These are phyloP conservation scores for Fagopyrum homotropicum DNA, from an alignment of 148 eudicot genomes.

Conservation along the genomic window DNA sequence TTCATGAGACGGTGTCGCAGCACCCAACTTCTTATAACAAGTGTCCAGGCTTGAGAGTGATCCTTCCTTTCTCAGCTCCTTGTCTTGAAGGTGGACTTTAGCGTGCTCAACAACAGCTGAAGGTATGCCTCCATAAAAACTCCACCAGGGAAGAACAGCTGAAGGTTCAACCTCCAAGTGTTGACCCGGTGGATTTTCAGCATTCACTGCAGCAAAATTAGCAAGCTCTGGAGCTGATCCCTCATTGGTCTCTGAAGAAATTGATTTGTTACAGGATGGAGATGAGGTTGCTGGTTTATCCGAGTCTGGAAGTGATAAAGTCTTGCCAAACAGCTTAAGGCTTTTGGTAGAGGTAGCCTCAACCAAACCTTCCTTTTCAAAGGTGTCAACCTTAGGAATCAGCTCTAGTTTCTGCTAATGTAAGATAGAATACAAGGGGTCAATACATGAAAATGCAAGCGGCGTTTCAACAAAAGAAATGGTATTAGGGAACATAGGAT, in stretches of 20 bases:
- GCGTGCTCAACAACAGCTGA: too few relatives aligned
- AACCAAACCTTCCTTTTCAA: constrained; percentile 20
- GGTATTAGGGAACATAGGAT: not conserved
- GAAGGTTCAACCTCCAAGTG: not conserved
- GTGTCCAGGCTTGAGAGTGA: constrained; percentile 30
- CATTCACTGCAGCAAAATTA: not conserved
- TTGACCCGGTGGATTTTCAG: too few relatives aligned
- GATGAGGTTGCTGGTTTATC: constrained; percentile 4
- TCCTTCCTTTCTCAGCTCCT: constrained; percentile 31
- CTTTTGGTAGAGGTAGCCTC: constrained; percentile 31
- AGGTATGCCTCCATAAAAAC: constrained; percentile 28
- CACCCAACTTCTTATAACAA: constrained; percentile 18
- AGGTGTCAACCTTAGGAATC: constrained; percentile 26
- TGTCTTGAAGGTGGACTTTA: constrained; percentile 18
- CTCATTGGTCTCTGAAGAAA: constrained; percentile 14
- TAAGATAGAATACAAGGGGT: not conserved
- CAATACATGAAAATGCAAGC: not conserved
- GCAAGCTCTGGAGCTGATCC: not conserved
- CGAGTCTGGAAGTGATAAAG: constrained; percentile 15
- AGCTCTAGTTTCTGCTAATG: constrained; percentile 53
- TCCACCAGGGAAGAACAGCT: constrained; percentile 36
- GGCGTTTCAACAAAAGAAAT: not conserved
- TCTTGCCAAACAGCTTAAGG: constrained; percentile 79
- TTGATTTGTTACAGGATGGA: constrained; percentile 17
- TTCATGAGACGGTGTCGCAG: constrained; percentile 20